These are phyloP conservation scores for Chaetomiaceae sp. DNA, from an alignment of 2,329 filamentous ascomycete genomes.

Conservation along the genomic window DNA sequence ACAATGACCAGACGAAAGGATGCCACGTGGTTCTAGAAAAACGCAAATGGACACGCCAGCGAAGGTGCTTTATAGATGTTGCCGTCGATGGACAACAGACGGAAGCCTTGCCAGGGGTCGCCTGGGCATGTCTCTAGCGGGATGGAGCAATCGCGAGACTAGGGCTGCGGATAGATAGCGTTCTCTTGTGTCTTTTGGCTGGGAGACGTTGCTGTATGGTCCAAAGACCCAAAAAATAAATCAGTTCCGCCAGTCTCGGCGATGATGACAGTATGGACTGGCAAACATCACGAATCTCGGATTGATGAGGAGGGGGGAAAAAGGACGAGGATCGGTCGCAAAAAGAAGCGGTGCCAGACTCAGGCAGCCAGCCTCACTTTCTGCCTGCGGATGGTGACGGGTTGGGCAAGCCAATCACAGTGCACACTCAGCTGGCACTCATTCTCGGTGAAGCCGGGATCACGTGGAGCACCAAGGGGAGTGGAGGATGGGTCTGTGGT, in stretches of 20 bases:
- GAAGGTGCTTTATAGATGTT: too few species aligned
- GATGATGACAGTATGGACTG: not conserved
- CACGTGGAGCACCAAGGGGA: too few species aligned
- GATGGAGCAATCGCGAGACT: not conserved
- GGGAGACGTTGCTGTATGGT: not conserved
- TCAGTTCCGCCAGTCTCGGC: not conserved
- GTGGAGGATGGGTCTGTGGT: too few species aligned
- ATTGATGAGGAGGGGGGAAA: not conserved
- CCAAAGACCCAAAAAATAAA: too few species aligned
- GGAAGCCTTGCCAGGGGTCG: not conserved
- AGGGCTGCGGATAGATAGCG: not conserved
- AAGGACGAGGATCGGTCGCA: not conserved
- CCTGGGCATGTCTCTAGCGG: not conserved
- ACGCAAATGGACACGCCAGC: not conserved
- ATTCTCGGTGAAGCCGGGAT: not conserved
- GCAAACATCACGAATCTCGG: not conserved
- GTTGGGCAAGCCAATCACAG: not conserved
- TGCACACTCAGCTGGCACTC: too few species aligned
- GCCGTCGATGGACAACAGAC: not conserved
- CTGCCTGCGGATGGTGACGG: too few species aligned
- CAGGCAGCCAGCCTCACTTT: conserved; percentile 6
- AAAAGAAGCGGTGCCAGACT: not conserved
- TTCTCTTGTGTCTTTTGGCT: not conserved
- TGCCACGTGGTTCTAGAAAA: too few species aligned
- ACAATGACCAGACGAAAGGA: too few species aligned